A percentile compares a stretch with the other conserved stretches of the same genome.
Conservation (phyloP, 306 rosid genomes). For the Vigna angularis region DNA sequence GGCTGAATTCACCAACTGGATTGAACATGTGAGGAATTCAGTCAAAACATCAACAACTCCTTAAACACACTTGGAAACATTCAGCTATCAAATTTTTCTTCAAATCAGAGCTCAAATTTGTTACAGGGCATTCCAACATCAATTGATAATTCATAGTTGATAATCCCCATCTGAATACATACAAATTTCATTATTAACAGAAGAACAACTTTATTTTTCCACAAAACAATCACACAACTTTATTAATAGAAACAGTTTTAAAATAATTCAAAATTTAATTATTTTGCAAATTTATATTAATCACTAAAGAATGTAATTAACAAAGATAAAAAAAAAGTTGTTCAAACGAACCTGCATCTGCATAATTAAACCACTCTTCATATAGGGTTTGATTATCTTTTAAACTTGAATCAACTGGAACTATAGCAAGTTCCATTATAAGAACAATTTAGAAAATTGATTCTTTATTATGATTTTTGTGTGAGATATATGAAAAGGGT, state of each 20-base stretch:
- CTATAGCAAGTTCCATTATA: conserved; percentile 67
- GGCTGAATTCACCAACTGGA: conserved; percentile 74
- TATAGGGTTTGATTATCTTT: conserved; percentile 67
- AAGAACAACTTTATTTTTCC: too few species aligned
- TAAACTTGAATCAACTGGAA: conserved; percentile 56
- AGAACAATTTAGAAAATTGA: background rate
- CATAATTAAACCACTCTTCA: conserved; percentile 82
- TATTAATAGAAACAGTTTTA: too few species aligned
- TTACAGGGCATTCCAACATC: conserved; percentile 65
- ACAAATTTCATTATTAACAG: too few species aligned
- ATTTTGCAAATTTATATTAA: too few species aligned
- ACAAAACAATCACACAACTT: too few species aligned
- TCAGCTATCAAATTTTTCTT: conserved; percentile 53
- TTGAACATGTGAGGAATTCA: conserved; percentile 65
- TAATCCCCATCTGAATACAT: too few species aligned
- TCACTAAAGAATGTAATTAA: too few species aligned
- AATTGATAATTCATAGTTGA: conserved; percentile 32
- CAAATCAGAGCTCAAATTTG: conserved; percentile 62
- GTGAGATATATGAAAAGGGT: conserved; percentile 1
- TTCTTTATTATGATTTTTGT: background rate
- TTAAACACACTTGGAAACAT: conserved; percentile 57
- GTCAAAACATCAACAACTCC: conserved; percentile 56
- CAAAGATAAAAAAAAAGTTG: too few species aligned
- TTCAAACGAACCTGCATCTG: conserved; percentile 71
- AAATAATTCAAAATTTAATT: too few species aligned